Percentiles rank a stretch among this genome's conserved stretches.
phyloP scores from a whole-genome alignment of 441 rosid genomes.

The Syzygium malaccense region DNA sequence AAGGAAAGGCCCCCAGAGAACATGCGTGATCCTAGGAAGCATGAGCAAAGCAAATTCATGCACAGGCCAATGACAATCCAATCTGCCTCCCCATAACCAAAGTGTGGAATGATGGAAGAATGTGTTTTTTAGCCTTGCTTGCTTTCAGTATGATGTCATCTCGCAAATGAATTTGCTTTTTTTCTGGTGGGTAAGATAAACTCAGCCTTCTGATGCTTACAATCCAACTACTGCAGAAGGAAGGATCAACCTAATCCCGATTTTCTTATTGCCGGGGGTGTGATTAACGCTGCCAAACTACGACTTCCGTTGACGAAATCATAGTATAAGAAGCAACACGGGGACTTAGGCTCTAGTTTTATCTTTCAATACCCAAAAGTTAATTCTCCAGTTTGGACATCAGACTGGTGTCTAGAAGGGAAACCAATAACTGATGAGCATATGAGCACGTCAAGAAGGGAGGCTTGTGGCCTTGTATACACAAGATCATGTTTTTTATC shows the following conservation, averaged over 20 bases:
- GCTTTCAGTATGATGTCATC: not conserved
- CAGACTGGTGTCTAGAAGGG: not conserved
- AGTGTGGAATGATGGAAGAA: not conserved
- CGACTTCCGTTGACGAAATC: not conserved
- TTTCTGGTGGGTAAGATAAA: not conserved
- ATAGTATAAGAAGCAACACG: not conserved
- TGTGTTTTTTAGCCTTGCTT: not conserved
- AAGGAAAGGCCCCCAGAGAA: not conserved
- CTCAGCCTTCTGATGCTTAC: not conserved
- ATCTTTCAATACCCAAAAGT: not conserved
- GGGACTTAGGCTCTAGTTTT: not conserved
- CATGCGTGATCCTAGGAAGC: not conserved
- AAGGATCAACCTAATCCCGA: not conserved
- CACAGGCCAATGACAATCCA: conserved; percentile 9
- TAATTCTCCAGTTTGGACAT: not conserved
- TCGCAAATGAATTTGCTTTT: not conserved
- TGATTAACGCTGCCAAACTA: not conserved
- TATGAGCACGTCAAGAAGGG: not conserved
- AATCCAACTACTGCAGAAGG: not conserved
- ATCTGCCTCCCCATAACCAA: not conserved
- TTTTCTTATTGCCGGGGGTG: not conserved
- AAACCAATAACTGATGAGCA: not conserved
- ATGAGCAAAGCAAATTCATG: conserved; percentile 21
- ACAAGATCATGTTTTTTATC: not conserved
- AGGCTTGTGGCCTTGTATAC: not conserved